Percentiles rank a stretch among this genome's conserved stretches.
phyloP scores from a whole-genome alignment of 1,284 basidiomycete species.

The Chalciporus sp. region DNA sequence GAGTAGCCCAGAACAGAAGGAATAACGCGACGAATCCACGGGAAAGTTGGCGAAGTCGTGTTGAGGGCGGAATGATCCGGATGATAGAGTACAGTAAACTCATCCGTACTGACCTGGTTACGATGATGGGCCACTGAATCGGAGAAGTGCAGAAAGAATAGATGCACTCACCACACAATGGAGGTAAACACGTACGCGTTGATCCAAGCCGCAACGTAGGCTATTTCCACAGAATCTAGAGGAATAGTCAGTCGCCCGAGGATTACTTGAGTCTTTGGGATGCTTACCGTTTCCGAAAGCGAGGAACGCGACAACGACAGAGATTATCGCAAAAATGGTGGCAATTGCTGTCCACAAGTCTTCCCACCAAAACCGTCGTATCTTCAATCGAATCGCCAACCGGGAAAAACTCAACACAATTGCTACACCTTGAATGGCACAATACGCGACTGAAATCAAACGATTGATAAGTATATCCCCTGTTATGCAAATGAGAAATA shows the following conservation, averaged over 20 bases:
- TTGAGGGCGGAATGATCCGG: neutral
- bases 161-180: slow-evolving; percentile 10
- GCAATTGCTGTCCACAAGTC: slow-evolving; percentile 21
- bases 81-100: slow-evolving; percentile 17
- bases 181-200: neutral
- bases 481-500: too few relatives aligned
- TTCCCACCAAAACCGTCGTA: slow-evolving; percentile 28
- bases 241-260: too few relatives aligned
- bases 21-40: neutral
- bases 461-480: too few relatives aligned
- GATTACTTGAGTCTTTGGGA: neutral
- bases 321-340: neutral
- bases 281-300: neutral
- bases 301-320: too few relatives aligned
- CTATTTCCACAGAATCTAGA: too few relatives aligned
- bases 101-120: slow-evolving; percentile 18
- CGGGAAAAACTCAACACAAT: slow-evolving; percentile 10
- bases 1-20: slow-evolving; percentile 7
- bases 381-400: slow-evolving; percentile 15
- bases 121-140: too few relatives aligned
- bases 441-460: too few relatives aligned
- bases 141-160: neutral
- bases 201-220: too few relatives aligned
- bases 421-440: too few relatives aligned
- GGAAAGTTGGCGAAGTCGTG: slow-evolving; percentile 1